phyloP scores from a whole-genome alignment of 306 rosid genomes.

The Fragaria ananassa region DNA sequence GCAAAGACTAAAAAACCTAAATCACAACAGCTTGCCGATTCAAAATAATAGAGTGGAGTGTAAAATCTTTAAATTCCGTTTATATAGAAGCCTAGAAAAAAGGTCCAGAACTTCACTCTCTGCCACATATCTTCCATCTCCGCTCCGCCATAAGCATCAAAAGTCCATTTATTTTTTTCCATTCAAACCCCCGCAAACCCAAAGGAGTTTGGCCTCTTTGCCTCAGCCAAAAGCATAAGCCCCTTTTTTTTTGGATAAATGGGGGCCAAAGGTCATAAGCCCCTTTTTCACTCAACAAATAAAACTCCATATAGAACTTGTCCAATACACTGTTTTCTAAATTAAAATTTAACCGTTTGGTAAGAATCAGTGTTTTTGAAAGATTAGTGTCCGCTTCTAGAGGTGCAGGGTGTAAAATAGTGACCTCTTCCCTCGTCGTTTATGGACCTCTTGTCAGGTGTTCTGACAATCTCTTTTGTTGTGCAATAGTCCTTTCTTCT shows the following conservation, averaged over 20 bases:
- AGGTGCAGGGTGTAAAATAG: neutral
- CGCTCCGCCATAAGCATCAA: neutral
- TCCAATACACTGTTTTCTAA: neutral
- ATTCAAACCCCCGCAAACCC: neutral
- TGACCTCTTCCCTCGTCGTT: neutral
- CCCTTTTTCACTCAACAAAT: neutral
- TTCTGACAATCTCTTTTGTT: neutral
- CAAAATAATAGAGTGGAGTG: neutral
- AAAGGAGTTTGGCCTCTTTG: neutral
- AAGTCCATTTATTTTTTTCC: neutral
- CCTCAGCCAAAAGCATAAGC: neutral
- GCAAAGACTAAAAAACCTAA: neutral
- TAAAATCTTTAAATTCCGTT: neutral
- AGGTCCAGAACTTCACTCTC: neutral
- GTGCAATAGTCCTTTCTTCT: neutral
- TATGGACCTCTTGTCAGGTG: neutral
- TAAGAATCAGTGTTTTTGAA: neutral
- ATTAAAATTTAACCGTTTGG: neutral
- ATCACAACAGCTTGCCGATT: neutral
- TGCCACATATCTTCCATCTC: neutral
- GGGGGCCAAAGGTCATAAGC: too few species aligned
- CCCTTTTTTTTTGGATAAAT: too few species aligned
- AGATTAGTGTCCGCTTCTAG: neutral
- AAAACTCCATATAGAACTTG: neutral
- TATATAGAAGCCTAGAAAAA: neutral